phyloP scores from a whole-genome alignment of 2,329 filamentous ascomycete species.

The Colletotrichum liriopes region DNA sequence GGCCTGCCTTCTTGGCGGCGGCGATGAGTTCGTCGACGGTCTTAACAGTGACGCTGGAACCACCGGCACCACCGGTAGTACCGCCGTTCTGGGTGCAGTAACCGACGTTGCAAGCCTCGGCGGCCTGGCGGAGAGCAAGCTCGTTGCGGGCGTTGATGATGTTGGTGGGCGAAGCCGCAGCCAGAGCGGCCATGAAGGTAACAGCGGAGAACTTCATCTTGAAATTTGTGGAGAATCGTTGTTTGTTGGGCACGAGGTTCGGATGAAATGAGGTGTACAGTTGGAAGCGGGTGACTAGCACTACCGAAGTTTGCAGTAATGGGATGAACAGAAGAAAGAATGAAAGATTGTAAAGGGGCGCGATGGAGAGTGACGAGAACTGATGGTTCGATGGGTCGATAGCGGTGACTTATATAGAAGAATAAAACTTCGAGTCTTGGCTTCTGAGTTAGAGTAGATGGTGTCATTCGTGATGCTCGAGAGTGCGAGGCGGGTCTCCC shows the following conservation, averaged over 20 bases:
- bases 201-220: conserved; percentile 43
- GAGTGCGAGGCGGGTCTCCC: neutral
- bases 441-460: neutral
- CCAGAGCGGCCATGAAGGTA: conserved; percentile 38
- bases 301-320: conserved; percentile 8
- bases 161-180: conserved; percentile 37
- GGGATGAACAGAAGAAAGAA: conserved; percentile 22
- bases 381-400: neutral
- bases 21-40: conserved; percentile 47
- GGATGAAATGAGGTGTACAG: neutral
- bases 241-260: neutral
- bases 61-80: conserved; percentile 50
- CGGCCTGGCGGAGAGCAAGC: conserved; percentile 41
- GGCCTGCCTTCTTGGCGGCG: conserved; percentile 47
- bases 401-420: conserved; percentile 23
- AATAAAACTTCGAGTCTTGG: neutral
- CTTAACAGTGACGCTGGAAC: conserved; percentile 50
- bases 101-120: conserved; percentile 47
- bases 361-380: neutral
- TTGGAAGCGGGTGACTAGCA: conserved; percentile 27
- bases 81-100: conserved; percentile 53
- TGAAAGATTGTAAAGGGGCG: conserved; percentile 2
- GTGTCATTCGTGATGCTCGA: neutral
- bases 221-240: conserved; percentile 36
- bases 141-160: conserved; percentile 38